phyloP scores from a whole-genome alignment of 129 eudicot genomes.

The Artemisia annua region DNA sequence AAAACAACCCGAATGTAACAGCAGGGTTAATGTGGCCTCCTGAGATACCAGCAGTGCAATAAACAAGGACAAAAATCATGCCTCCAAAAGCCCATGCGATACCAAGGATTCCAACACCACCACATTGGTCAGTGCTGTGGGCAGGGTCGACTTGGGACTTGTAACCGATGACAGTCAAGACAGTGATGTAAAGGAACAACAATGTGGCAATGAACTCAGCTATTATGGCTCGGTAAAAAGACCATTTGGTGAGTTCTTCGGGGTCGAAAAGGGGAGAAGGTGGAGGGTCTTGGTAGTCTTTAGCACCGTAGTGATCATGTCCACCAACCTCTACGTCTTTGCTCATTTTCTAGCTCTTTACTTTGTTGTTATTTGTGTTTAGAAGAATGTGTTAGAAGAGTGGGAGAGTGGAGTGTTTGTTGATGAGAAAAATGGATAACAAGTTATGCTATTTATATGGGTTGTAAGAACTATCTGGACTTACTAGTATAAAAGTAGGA shows the following conservation, averaged over 20 bases:
- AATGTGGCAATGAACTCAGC: constrained; percentile 67
- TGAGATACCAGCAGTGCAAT: constrained; percentile 80
- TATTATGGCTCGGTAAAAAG: constrained; percentile 56
- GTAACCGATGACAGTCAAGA: constrained; percentile 70
- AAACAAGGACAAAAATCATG: constrained; percentile 46
- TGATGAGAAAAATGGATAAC: constrained; percentile 2
- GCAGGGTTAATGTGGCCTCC: constrained; percentile 86
- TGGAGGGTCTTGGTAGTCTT: constrained; percentile 73
- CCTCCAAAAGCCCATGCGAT: constrained; percentile 80
- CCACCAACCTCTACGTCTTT: constrained; percentile 53
- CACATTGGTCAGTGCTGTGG: constrained; percentile 45
- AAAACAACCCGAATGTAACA: constrained; percentile 63
- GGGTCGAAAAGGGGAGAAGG: constrained; percentile 46
- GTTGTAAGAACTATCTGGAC: constrained; percentile 12
- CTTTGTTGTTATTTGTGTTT: no score
- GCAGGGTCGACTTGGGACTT: constrained; percentile 40
- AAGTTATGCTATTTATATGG: constrained; percentile 40
- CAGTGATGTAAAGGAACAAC: constrained; percentile 64
- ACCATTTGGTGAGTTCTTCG: constrained; percentile 61
- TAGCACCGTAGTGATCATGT: constrained; percentile 34
- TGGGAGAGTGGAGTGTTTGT: not conserved
- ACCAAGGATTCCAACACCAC: constrained; percentile 60
- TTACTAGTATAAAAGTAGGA: not conserved
- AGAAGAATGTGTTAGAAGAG: no score
- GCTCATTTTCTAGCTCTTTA: constrained; percentile 23